Evolutionary conservation across 306 rosid genomes (phyloP), one percentile per base, ranked within the genome.

Genomic region (Cicer judaicum): DNA sequence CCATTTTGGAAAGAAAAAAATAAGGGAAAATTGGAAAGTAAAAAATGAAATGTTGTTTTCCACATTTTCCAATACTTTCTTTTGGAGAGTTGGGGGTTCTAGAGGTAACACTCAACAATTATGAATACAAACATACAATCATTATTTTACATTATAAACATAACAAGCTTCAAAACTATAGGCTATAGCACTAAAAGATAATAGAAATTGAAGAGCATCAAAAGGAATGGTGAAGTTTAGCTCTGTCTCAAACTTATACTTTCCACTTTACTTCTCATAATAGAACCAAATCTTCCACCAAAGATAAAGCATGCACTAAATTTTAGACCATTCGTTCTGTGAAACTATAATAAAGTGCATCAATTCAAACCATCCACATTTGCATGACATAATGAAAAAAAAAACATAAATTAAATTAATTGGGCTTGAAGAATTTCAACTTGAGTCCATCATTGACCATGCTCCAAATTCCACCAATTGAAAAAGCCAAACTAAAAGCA

Each of bases 401-500:
- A 29, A 29, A 29, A 29, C 36, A 29, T 29, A 29, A 29, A 16
- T 16, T 16, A 16, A 29, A 29, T 29, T 29, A 29, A 4, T 60
- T 60, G 16, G 99, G 96, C 85, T 92, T 92, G 90, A 94, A 94
- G 86, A 94, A 92, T 62, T 94, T 94, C 80, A 94, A 78, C 78
- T 92, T 94, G 63, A 94, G 96, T 39, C 99, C 99, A 83, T 76
- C 87, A 77, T 84, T 94, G 2, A 94, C 99, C 82, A 92, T 90
- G 80, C 99, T 94, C 99, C 99, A 94, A n/a, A 94, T 82, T 15
- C 99, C 99, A 52, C 99, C 99, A 68, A 92, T 90, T 7, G 99
- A 90, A 59, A 94, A 92, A 5, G 96, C 96, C 89, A 92, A 75
- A 77, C 99, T 94, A 55, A 94, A 94, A 57, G 85, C 96, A 78